These are phyloP conservation scores for Psilocybe mexicana DNA, from an alignment of 1,284 basidiomycete genomes.

Conservation along the genomic window DNA sequence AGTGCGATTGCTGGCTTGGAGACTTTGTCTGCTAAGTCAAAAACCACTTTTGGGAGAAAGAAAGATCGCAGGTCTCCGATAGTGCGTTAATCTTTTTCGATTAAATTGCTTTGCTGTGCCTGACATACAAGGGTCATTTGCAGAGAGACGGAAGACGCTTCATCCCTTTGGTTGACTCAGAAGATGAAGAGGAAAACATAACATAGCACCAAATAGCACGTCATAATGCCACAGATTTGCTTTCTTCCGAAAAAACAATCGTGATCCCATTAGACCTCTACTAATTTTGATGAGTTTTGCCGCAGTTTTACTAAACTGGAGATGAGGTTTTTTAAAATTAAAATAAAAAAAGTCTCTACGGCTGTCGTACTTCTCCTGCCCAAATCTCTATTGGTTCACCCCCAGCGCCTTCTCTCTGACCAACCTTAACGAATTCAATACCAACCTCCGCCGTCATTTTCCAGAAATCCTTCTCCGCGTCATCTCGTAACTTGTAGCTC, in stretches of 20 bases:
- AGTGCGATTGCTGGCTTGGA: background rate
- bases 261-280: background rate
- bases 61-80: conserved; percentile 36
- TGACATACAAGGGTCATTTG: background rate
- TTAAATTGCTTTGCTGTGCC: background rate
- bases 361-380: conserved; percentile 36
- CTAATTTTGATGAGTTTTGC: background rate
- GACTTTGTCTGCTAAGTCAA: background rate
- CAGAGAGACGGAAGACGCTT: conserved; percentile 46
- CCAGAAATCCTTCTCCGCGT: conserved; percentile 75
- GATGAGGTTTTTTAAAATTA: background rate
- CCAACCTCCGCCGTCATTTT: conserved; percentile 50
- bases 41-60: conserved; percentile 1
- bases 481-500: conserved; percentile 83
- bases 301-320: too few relatives aligned
- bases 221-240: too few relatives aligned
- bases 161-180: conserved; percentile 46
- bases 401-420: conserved; percentile 53
- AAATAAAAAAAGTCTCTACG: background rate
- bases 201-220: background rate
- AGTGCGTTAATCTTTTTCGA: conserved; percentile 27
- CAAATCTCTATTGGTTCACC: conserved; percentile 74
- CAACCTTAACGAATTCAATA: conserved; percentile 56
- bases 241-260: too few relatives aligned
- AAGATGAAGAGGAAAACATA: conserved; percentile 38